Base-by-base conservation (phyloP, 2,329 filamentous ascomycete species). In the Verticillium albo-atrum region DNA sequence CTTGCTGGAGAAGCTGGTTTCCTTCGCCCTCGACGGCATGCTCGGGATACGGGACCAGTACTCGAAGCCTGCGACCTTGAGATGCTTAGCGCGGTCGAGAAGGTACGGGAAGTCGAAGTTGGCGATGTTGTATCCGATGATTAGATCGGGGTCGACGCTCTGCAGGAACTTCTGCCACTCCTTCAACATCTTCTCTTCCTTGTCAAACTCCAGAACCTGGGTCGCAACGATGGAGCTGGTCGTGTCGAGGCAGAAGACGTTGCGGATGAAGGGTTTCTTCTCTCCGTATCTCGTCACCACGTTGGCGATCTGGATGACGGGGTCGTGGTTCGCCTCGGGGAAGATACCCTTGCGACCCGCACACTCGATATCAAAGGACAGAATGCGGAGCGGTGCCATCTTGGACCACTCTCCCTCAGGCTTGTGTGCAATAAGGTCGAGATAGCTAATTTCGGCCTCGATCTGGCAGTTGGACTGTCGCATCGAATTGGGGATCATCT, bases 81-180 rank as follows among this genome's bases (percentile, higher is more conserved):
- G 80, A 70, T 96, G 88, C 65, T 84, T 91, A 10, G 93, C 95
- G 53, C 95, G 86, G 59, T 97, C 91, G 12, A 99, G 82, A 0
- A 99, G 84, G 71, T 99, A 99, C 0, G 94, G 94, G 64, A 99
- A 98, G 79, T 99, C 95, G 75, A 99, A 99, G 77, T 99, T 99
- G 71, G 91, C 81, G 76, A 96, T 99, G 74, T 99, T 99, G 87
- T 99, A 99, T 53, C 95, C 95, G 58, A 96, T 99, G 69, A 99
- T 97, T 64, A 99, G 90, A 76, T 99, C 95, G 0, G 95, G 94
- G 66, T 99, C 95, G 1, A 95, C 91, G 68, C 91, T 87, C 66
- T 96, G 83, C 17, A 99, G 75, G 65, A 99, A 99, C 61, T 96
- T 84, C 68, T 90, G 88, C 95, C 95, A 99, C 50, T 88, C 86